Conservation (phyloP, 1,139 yeast genomes). For the Kodamaea ohmeri region DNA sequence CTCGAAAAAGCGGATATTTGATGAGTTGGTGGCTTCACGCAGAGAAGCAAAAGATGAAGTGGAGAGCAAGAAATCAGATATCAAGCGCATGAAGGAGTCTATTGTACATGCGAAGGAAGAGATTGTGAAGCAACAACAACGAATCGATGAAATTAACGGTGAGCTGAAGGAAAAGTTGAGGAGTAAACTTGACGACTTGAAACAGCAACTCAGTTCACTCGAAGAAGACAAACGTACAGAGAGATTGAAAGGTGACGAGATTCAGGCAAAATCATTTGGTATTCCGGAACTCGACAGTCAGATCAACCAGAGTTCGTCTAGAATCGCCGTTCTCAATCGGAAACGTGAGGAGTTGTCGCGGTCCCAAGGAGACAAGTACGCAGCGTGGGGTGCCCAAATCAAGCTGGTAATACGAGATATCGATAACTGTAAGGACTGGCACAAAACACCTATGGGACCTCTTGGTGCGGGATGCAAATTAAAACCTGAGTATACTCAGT, state of each 20-base stretch:
- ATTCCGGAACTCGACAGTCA: slow-evolving; percentile 8
- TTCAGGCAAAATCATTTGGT: slow-evolving; percentile 2
- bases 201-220: slow-evolving; percentile 15
- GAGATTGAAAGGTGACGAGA: slow-evolving; percentile 7
- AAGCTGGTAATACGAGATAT: slow-evolving; percentile 43
- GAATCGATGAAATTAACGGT: slow-evolving; percentile 39
- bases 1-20: slow-evolving; percentile 2
- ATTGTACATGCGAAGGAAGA: slow-evolving; percentile 22
- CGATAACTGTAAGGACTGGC: slow-evolving; percentile 36
- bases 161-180: slow-evolving; percentile 34
- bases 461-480: slow-evolving; percentile 63
- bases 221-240: slow-evolving; percentile 15
- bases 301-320: slow-evolving; percentile 6
- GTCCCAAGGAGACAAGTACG: slow-evolving; percentile 10
- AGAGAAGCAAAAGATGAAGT: slow-evolving; percentile 17
- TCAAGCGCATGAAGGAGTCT: slow-evolving; percentile 25
- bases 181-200: slow-evolving; percentile 16
- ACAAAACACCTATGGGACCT: slow-evolving; percentile 74
- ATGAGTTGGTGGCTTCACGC: slow-evolving; percentile 9
- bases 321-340: slow-evolving; percentile 9
- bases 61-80: slow-evolving; percentile 25
- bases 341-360: slow-evolving; percentile 18
- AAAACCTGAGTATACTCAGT: slow-evolving; percentile 51
- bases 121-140: slow-evolving; percentile 30
- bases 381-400: slow-evolving; percentile 50